These are phyloP conservation scores for Blastomyces parvus DNA, from an alignment of 2,329 filamentous ascomycete species.

Conservation along the genomic window DNA sequence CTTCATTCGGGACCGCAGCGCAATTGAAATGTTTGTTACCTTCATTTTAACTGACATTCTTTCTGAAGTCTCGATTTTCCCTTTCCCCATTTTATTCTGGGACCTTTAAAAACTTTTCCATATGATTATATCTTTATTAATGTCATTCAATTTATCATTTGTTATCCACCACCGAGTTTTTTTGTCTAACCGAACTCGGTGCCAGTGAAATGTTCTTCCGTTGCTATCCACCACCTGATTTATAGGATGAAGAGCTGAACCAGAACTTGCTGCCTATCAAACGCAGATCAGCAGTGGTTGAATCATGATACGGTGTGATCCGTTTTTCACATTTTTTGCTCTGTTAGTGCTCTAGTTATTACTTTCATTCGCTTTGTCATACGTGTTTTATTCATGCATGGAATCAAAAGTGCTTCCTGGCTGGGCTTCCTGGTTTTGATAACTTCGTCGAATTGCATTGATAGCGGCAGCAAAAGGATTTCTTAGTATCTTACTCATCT, in stretches of 20 bases:
- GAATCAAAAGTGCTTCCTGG: constrained; percentile 3
- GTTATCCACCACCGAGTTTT: neutral
- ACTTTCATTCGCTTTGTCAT: neutral
- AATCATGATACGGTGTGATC: neutral
- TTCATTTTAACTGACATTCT: neutral
- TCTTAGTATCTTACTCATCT: neutral
- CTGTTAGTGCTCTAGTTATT: neutral
- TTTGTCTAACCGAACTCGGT: neutral
- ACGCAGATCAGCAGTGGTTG: too few species aligned
- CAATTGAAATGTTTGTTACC: constrained; percentile 5
- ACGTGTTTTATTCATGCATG: constrained; percentile 6
- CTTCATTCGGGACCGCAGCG: constrained; percentile 8
- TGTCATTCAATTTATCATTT: neutral
- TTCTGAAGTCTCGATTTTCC: constrained; percentile 19
- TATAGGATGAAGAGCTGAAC: neutral
- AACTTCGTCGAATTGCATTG: constrained; percentile 1
- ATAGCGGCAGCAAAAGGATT: neutral
- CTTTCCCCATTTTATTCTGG: constrained; percentile 20
- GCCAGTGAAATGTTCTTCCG: neutral
- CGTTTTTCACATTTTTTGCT: neutral
- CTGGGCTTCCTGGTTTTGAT: neutral
- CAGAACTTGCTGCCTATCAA: neutral
- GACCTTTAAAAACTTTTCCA: constrained; percentile 18
- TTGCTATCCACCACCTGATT: neutral
- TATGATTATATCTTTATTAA: constrained; percentile 1